A percentile compares a stretch with the other conserved stretches of the same genome.
Evolutionary conservation across 306 rosid genomes (phyloP).

Genomic region (Ceratonia siliqua): DNA sequence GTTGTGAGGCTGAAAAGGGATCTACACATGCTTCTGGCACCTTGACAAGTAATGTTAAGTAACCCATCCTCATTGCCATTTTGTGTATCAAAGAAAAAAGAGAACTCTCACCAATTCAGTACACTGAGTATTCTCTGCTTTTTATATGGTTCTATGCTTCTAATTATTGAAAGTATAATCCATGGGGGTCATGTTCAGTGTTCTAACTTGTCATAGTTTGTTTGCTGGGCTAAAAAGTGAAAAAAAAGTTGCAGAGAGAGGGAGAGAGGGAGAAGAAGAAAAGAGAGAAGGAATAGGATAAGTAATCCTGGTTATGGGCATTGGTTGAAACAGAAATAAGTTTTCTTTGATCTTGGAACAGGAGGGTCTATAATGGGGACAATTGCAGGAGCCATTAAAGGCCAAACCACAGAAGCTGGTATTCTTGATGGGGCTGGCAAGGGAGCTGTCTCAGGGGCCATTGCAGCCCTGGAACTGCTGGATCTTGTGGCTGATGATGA

Average conservation of each 20-base stretch:
- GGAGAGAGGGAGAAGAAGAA: not conserved
- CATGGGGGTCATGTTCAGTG: no score
- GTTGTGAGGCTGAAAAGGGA: no score
- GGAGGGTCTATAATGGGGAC: conserved; percentile 54
- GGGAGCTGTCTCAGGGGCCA: conserved; percentile 55
- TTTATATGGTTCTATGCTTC: no score
- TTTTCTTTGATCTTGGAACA: conserved; percentile 15
- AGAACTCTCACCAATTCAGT: not conserved
- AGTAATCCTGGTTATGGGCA: no score
- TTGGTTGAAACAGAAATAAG: no score
- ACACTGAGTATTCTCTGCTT: not conserved
- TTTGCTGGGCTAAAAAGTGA: not conserved
- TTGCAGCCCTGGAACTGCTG: conserved; percentile 43
- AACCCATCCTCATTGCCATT: no score
- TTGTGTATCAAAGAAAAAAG: no score
- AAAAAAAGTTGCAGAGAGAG: not conserved
- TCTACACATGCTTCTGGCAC: no score
- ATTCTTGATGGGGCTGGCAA: conserved; percentile 54
- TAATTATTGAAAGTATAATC: no score
- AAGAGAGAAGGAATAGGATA: not conserved
- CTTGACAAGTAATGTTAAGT: no score
- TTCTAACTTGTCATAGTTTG: no score
- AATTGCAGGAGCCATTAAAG: conserved; percentile 45
- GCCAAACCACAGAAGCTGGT: conserved; percentile 46
- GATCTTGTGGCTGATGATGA: conserved; percentile 21